These are phyloP conservation scores for Adansonia rubrostipa DNA, from an alignment of 441 rosid genomes.

Conservation along the genomic window DNA sequence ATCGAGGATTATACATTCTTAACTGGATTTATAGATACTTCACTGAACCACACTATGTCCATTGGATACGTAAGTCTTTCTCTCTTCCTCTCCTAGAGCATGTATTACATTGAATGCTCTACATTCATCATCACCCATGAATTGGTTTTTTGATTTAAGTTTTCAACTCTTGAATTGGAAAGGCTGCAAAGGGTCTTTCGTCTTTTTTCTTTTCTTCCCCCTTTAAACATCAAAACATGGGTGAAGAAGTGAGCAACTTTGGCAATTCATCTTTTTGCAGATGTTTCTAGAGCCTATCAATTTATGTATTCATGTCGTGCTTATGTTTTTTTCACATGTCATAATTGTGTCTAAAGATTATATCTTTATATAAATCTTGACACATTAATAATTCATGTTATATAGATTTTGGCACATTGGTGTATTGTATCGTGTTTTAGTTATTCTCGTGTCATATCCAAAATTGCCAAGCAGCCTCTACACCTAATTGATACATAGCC, in stretches of 20 bases:
- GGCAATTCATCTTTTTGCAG: not conserved
- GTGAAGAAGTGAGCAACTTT: not conserved
- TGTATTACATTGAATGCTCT: not conserved
- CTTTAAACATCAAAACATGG: not conserved
- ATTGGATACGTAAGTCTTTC: constrained; percentile 60
- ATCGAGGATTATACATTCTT: constrained; percentile 57
- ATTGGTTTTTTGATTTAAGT: not conserved
- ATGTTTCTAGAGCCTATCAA: constrained; percentile 4
- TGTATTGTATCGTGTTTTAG: no score
- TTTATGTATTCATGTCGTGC: no score
- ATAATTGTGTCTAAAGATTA: no score
- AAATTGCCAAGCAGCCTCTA: not conserved
- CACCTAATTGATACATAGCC: not conserved
- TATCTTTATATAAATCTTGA: no score
- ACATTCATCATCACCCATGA: not conserved
- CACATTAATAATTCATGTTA: no score
- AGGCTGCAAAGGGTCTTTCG: not conserved
- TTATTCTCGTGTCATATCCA: no score
- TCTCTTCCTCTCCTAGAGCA: not conserved
- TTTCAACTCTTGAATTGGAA: not conserved
- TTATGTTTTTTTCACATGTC: no score
- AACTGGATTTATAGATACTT: constrained; percentile 76
- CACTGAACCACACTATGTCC: constrained; percentile 65
- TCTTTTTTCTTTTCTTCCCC: not conserved
- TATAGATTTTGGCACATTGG: no score